Percentiles rank a stretch among this genome's conserved stretches.
Conservation (phyloP, 1,139 yeast genomes). For the Lodderomyces parapsilosis region DNA sequence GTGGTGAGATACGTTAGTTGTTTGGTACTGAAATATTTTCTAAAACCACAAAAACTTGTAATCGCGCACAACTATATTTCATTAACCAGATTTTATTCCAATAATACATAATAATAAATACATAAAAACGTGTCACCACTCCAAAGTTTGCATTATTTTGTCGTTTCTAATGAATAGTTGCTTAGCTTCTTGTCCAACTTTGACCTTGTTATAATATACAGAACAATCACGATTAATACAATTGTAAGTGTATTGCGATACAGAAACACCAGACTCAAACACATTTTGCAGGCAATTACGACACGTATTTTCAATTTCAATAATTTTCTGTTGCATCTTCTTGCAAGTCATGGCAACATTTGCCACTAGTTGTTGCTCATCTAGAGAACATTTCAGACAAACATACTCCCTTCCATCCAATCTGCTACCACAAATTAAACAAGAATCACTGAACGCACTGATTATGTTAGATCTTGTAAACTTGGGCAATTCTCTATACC, state of each 20-base stretch:
- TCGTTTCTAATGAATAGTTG: slow-evolving; percentile 10
- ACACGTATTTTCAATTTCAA: slow-evolving; percentile 22
- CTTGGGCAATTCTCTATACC: slow-evolving; percentile 76
- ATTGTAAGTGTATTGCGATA: slow-evolving; percentile 15
- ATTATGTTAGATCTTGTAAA: slow-evolving; percentile 8
- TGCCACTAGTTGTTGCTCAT: slow-evolving; percentile 21
- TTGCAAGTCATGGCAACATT: slow-evolving; percentile 18
- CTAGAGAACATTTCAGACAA: slow-evolving; percentile 22
- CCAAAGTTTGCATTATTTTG: slow-evolving; percentile 10
- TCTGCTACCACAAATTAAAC: slow-evolving; percentile 26
- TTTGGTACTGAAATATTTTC: background rate
- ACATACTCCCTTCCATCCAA: slow-evolving; percentile 14
- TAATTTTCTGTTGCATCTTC: slow-evolving; percentile 15
- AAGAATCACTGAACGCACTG: slow-evolving; percentile 17
- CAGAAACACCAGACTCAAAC: slow-evolving; percentile 16
- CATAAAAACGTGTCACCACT: too few species aligned
- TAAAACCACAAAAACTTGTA: background rate
- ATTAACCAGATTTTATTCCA: background rate
- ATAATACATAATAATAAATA: background rate
- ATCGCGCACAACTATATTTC: too few species aligned
- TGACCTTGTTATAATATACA: slow-evolving; percentile 16
- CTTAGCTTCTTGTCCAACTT: slow-evolving; percentile 12
- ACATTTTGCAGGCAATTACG: slow-evolving; percentile 24
- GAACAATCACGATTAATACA: slow-evolving; percentile 36
- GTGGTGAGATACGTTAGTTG: too few species aligned